phyloP scores from a whole-genome alignment of 345 rosid genomes.

The Excoecaria cochinchinensis region DNA sequence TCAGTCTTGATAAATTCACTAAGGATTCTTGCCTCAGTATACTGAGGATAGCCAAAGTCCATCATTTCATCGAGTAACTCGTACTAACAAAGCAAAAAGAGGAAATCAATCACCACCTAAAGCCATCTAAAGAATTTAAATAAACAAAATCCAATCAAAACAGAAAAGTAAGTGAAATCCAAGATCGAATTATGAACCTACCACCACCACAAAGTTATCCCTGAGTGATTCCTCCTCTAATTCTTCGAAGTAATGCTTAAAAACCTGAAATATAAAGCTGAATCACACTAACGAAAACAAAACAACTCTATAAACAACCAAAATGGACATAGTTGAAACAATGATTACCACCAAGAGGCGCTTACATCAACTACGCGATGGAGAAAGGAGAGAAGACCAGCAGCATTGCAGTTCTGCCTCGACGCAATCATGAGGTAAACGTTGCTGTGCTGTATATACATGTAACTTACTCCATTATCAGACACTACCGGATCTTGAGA shows the following conservation, averaged over 20 bases:
- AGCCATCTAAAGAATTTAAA: background rate
- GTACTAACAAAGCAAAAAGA: slow-evolving; percentile 51
- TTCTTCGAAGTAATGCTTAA: slow-evolving; percentile 97
- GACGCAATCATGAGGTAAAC: slow-evolving; percentile 88
- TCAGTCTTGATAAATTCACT: slow-evolving; percentile 97
- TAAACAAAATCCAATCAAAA: background rate
- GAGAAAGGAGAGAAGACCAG: slow-evolving; percentile 82
- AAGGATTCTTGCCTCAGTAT: slow-evolving; percentile 84
- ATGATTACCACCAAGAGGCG: background rate
- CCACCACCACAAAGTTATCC: slow-evolving; percentile 99
- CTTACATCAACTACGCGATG: slow-evolving; percentile 95
- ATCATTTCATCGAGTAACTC: slow-evolving; percentile 99
- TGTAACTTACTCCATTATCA: slow-evolving; percentile 87
- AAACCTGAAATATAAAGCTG: slow-evolving; percentile 44
- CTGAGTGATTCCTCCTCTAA: slow-evolving; percentile 94
- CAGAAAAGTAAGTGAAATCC: background rate
- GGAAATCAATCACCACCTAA: slow-evolving; percentile 15
- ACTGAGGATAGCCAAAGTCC: slow-evolving; percentile 98
- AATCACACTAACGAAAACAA: slow-evolving; percentile 34
- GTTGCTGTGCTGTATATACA: slow-evolving; percentile 93
- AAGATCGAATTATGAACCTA: slow-evolving; percentile 29
- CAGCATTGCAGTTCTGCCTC: slow-evolving; percentile 95
- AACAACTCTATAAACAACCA: background rate
- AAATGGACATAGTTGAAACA: background rate
- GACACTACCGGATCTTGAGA: slow-evolving; percentile 97